Percentiles rank a stretch among this genome's conserved stretches.
Conservation (phyloP, 1,284 basidiomycete genomes). For the Marasmius sp. region DNA sequence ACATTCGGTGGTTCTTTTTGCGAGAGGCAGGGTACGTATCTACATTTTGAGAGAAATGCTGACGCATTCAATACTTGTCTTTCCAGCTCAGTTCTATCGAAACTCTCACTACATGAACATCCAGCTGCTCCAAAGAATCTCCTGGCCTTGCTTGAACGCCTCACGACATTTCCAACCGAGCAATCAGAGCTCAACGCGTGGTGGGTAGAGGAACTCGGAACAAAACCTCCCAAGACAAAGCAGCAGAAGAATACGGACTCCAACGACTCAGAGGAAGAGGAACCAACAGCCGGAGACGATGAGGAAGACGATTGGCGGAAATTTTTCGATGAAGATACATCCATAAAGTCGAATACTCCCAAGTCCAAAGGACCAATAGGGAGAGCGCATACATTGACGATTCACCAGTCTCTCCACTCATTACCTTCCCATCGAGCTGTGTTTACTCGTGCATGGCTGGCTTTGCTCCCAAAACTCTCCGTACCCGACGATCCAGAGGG, state of each 20-base stretch:
- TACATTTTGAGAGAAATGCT: not conserved
- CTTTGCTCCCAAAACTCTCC: constrained; percentile 63
- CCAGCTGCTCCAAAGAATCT: constrained; percentile 60
- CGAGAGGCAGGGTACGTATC: constrained; percentile 73
- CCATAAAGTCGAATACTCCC: constrained; percentile 32
- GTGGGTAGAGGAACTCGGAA: constrained; percentile 77
- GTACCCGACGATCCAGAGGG: constrained; percentile 33
- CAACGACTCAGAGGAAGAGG: constrained; percentile 35
- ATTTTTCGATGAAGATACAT: constrained; percentile 71
- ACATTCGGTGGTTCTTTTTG: constrained; percentile 92
- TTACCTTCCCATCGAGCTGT: constrained; percentile 74
- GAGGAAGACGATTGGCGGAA: constrained; percentile 75
- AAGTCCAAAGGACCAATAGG: constrained; percentile 37
- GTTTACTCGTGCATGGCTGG: constrained; percentile 79
- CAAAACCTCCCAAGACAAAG: constrained; percentile 55
- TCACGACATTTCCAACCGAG: constrained; percentile 83
- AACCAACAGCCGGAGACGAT: constrained; percentile 45
- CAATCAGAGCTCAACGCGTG: constrained; percentile 79
- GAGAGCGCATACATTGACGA: constrained; percentile 62
- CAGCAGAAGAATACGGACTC: constrained; percentile 32
- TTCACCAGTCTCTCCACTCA: constrained; percentile 76
- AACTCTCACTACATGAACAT: constrained; percentile 18
- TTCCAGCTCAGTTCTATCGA: not conserved
- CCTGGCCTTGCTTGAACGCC: constrained; percentile 72
- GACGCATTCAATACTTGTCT: not conserved